Conservation (phyloP, 2,329 filamentous ascomycete genomes). For the Phialophora expanda region DNA sequence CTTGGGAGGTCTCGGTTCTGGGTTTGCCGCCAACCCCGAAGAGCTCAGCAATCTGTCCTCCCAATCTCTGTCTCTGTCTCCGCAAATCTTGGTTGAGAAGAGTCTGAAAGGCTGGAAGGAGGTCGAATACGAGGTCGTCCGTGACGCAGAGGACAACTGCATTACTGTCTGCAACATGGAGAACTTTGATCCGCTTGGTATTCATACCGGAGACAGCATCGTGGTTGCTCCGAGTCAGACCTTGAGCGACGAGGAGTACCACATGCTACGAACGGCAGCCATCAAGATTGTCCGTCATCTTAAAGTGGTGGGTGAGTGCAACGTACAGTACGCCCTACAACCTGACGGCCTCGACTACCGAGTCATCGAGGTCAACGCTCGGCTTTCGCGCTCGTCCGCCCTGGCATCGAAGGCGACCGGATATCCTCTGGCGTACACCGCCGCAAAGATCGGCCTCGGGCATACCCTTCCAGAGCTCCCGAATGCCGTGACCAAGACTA, state of each 20-base stretch:
- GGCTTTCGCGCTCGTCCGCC: constrained; percentile 95
- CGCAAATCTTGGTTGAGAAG: constrained; percentile 97
- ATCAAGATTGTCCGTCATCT: constrained; percentile 99
- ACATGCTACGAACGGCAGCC: constrained; percentile 96
- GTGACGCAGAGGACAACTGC: constrained; percentile 97
- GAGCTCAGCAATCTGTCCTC: constrained; percentile 94
- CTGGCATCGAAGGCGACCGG: constrained; percentile 97
- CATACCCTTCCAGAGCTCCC: constrained; percentile 94
- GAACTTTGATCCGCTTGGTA: constrained; percentile 96
- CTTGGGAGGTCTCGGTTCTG: constrained; percentile 91
- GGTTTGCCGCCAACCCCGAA: constrained; percentile 91
- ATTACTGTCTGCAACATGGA: constrained; percentile 99
- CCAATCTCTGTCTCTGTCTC: constrained; percentile 87
- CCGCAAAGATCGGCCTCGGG: constrained; percentile 96
- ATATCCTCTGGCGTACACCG: constrained; percentile 95
- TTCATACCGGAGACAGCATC: constrained; percentile 98
- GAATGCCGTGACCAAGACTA: constrained; percentile 98
- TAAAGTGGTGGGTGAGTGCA: constrained; percentile 97
- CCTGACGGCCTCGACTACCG: constrained; percentile 97
- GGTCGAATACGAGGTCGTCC: constrained; percentile 97
- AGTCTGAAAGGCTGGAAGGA: constrained; percentile 99
- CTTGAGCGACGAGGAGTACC: constrained; percentile 96
- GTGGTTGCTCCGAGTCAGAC: constrained; percentile 97
- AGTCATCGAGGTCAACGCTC: constrained; percentile 98
- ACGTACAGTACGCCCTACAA: constrained; percentile 96